Base-by-base conservation (phyloP, 495 filamentous ascomycete species). In the Penicillium pancosmium region DNA sequence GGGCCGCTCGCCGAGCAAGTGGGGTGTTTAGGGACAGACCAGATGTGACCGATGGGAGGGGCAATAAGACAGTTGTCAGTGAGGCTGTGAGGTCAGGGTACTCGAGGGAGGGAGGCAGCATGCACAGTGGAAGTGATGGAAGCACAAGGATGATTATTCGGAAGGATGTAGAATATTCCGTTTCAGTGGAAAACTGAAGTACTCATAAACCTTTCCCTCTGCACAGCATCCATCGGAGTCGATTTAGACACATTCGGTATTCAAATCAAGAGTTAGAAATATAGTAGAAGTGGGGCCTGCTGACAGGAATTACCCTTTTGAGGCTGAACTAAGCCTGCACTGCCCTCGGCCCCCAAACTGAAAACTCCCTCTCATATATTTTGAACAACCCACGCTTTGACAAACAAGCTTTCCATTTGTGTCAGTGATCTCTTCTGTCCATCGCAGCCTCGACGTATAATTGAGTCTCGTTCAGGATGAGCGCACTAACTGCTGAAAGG, bases 251-350 rank as follows among this genome's bases (percentile, higher is more conserved):
- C 27, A 31, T 8, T 6, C 27, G 8, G 27, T 31, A 31, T 2
- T 31, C 27, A 31, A 31, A 6, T 31, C 27, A 31, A 31, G 27
- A 13, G 34, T 13, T 36, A 13, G 10, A 36, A 13, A 36, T 36
- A 36, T 36, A 9, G 2, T 23, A 23, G 13, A 44, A 19, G 41
- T 44, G 41, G 41, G 16, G 8, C 16, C 16, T 4, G 41, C 41
- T 44, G 41, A 44, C 41, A 44, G n/a, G 16, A 44, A 16, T 44
- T 44, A 7, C 41, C 41, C n/a, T 19, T 44, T 44, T 44, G 41
- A 13, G 36, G 4, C 8, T n/a, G n/a, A 44, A 9, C 41, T 44
- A 19, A 43, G n/a, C n/a, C 5, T 9, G 8, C 15, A 12, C 41
- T 16, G 16, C n/a, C 41, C n/a, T 44, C n/a, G 15, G 41, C 16